phyloP scores from a whole-genome alignment of 2,329 filamentous ascomycete genomes.

The Paracoccidioides lutzii region DNA sequence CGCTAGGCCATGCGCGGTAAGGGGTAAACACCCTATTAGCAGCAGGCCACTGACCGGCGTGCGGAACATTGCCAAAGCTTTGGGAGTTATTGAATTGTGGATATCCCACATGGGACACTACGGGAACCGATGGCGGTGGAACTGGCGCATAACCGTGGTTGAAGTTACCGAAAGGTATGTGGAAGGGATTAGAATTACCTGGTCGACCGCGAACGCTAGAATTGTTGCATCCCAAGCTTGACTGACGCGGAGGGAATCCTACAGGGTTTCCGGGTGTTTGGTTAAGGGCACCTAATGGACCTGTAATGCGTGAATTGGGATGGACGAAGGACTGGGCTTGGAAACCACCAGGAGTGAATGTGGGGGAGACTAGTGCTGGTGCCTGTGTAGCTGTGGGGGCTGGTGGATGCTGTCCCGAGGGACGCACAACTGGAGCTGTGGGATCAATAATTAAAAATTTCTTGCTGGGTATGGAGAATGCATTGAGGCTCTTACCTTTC shows the following conservation, averaged over 20 bases:
- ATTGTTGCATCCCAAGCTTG: background rate
- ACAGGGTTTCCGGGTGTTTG: background rate
- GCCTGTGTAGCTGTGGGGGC: background rate
- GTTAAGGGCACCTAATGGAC: background rate
- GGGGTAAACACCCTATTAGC: background rate
- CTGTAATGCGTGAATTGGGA: background rate
- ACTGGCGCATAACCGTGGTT: background rate
- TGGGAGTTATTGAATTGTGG: background rate
- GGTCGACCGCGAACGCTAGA: background rate
- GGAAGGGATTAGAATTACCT: background rate
- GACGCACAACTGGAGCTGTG: background rate
- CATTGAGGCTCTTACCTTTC: background rate
- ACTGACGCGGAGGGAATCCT: background rate
- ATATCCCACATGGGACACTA: background rate
- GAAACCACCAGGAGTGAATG: background rate
- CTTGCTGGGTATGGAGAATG: background rate
- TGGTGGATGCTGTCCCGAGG: background rate
- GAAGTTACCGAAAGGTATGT: background rate
- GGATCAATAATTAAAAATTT: background rate
- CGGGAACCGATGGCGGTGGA: background rate
- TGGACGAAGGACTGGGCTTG: background rate
- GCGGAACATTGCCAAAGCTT: background rate
- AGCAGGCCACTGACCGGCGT: background rate
- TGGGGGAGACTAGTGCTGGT: background rate
- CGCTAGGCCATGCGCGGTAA: background rate